Conservation (phyloP, 2,329 filamentous ascomycete species). For the Claviceps maximensis region DNA sequence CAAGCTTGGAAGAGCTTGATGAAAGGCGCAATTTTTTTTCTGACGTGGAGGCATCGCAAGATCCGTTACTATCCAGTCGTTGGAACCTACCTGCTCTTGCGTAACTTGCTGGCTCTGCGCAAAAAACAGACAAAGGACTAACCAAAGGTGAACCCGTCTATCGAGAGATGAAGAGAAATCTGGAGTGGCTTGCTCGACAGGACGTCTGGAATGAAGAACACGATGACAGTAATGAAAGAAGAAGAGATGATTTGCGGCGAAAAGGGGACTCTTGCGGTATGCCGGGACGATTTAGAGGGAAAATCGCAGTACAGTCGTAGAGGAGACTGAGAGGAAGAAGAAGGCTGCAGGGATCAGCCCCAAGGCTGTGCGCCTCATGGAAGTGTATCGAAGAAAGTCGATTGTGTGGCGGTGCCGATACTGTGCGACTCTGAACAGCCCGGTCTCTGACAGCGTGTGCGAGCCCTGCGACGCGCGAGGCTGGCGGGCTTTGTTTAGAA, state of each 20-base stretch:
- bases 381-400: constrained; percentile 29
- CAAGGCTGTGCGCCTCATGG: constrained; percentile 26
- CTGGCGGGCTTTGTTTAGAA: too few relatives aligned
- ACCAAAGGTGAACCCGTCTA: background rate
- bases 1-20: too few relatives aligned
- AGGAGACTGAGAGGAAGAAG: constrained; percentile 6
- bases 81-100: background rate
- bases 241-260: background rate
- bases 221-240: background rate
- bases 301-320: background rate
- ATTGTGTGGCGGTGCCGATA: constrained; percentile 24
- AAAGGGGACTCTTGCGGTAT: background rate
- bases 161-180: background rate
- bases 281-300: background rate
- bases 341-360: constrained; percentile 17
- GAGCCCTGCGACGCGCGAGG: background rate
- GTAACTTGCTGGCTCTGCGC: background rate
- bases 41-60: background rate
- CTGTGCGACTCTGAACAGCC: constrained; percentile 1
- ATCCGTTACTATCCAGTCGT: background rate
- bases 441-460: background rate
- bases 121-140: background rate
- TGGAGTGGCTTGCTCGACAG: background rate
- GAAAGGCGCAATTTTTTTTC: background rate
- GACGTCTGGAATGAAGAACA: background rate